These are phyloP conservation scores for Arachnomyces sp. DNA, from an alignment of 2,329 filamentous ascomycete species.

Conservation along the genomic window DNA sequence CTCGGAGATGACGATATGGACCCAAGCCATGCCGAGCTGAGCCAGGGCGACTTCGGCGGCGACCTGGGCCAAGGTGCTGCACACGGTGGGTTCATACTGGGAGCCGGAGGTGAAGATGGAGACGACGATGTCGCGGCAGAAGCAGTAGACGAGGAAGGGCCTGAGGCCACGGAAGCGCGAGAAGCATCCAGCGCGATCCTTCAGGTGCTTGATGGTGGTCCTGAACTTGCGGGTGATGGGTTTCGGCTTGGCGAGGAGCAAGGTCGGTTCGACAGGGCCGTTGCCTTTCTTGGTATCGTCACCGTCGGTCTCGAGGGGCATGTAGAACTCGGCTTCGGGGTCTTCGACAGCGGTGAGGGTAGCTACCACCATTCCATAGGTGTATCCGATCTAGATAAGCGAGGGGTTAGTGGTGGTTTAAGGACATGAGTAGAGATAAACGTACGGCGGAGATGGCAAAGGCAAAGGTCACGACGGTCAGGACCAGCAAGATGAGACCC, in stretches of 20 bases:
- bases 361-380: slow-evolving; percentile 51
- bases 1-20: slow-evolving; percentile 73
- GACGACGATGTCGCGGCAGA: slow-evolving; percentile 37
- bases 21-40: slow-evolving; percentile 68
- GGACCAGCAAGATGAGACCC: slow-evolving; percentile 20
- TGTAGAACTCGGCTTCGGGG: slow-evolving; percentile 44
- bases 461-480: slow-evolving; percentile 20
- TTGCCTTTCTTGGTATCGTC: slow-evolving; percentile 19
- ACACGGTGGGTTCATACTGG: slow-evolving; percentile 32
- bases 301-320: slow-evolving; percentile 39
- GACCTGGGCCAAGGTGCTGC: slow-evolving; percentile 44
- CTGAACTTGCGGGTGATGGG: slow-evolving; percentile 56
- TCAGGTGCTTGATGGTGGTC: slow-evolving; percentile 53
- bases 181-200: slow-evolving; percentile 53
- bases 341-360: slow-evolving; percentile 59
- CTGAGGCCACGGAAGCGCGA: slow-evolving; percentile 62
- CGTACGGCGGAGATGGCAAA: slow-evolving; percentile 22
- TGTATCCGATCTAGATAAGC: slow-evolving; percentile 44
- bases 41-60: slow-evolving; percentile 54
- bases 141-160: slow-evolving; percentile 40
- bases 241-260: slow-evolving; percentile 42
- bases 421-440: slow-evolving; percentile 1
- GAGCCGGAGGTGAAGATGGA: slow-evolving; percentile 38
- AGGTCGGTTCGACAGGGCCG: slow-evolving; percentile 34
- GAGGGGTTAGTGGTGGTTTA: not conserved